Evolutionary conservation across 2,329 filamentous ascomycete species (phyloP).

Genomic region (Penicillium sp.): DNA sequence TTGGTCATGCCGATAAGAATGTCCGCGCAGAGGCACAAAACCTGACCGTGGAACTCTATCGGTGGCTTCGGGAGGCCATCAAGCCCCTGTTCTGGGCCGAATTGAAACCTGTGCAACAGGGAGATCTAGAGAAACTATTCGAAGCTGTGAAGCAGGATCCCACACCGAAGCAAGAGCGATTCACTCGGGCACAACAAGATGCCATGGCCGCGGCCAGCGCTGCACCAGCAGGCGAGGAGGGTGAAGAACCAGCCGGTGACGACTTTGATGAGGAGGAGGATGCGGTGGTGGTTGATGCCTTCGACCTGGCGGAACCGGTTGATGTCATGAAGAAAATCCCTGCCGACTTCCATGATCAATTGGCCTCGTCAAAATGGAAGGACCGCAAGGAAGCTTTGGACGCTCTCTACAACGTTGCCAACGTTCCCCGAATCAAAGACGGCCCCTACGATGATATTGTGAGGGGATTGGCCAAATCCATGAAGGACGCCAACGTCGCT

Average conservation of each 20-base stretch:
- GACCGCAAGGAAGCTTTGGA: constrained; percentile 94
- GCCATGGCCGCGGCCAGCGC: constrained; percentile 69
- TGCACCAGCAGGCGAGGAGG: constrained; percentile 57
- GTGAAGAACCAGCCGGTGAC: constrained; percentile 38
- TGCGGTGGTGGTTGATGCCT: constrained; percentile 70
- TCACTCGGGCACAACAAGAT: constrained; percentile 85
- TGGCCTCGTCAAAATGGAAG: constrained; percentile 96
- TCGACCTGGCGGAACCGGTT: constrained; percentile 80
- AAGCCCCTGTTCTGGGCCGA: constrained; percentile 98
- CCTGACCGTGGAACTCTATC: constrained; percentile 88
- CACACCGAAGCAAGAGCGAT: constrained; percentile 81
- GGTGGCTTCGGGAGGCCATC: constrained; percentile 96
- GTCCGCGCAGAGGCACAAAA: constrained; percentile 91
- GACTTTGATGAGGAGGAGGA: constrained; percentile 61
- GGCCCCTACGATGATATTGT: constrained; percentile 82
- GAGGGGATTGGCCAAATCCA: constrained; percentile 82
- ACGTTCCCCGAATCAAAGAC: constrained; percentile 89
- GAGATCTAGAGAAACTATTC: constrained; percentile 89
- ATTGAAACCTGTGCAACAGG: constrained; percentile 90
- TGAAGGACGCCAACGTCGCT: constrained; percentile 98
- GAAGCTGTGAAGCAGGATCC: constrained; percentile 88
- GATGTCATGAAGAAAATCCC: constrained; percentile 81
- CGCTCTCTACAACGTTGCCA: constrained; percentile 69
- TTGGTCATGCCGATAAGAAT: constrained; percentile 97
- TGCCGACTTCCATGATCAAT: constrained; percentile 74